Percentiles rank a stretch among this genome's conserved stretches.
These are phyloP conservation scores for Auriculariales sp. DNA, from an alignment of 768 basidiomycete species.

Conservation along the genomic window DNA sequence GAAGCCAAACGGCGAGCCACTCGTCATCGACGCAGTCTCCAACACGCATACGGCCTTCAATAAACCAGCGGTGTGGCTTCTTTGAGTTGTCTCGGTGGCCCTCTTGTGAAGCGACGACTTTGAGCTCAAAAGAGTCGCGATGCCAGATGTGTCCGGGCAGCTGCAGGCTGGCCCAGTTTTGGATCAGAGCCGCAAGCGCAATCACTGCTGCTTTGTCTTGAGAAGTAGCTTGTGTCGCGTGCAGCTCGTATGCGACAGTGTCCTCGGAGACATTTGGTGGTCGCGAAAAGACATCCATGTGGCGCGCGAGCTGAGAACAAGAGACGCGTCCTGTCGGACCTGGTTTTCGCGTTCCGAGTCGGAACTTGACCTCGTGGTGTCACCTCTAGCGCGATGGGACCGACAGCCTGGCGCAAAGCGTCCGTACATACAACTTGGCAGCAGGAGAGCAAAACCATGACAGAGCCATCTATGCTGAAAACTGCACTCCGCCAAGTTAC, in stretches of 20 bases:
- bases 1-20: slow-evolving; percentile 87
- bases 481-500: too few species aligned
- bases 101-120: slow-evolving; percentile 30
- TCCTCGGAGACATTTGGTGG: slow-evolving; percentile 76
- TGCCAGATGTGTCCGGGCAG: slow-evolving; percentile 60
- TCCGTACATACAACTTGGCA: too few species aligned
- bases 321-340: too few species aligned
- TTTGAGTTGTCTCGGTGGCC: neutral
- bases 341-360: too few species aligned
- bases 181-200: slow-evolving; percentile 55
- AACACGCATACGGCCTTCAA: slow-evolving; percentile 79
- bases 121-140: slow-evolving; percentile 68
- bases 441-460: too few species aligned
- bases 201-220: slow-evolving; percentile 43
- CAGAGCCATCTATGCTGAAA: too few species aligned
- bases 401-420: too few species aligned
- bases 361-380: too few species aligned
- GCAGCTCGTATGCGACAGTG: slow-evolving; percentile 62
- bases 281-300: slow-evolving; percentile 61
- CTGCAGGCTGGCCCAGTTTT: slow-evolving; percentile 34
- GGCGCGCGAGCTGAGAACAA: too few species aligned
- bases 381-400: too few species aligned
- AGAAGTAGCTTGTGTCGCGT: slow-evolving; percentile 37
- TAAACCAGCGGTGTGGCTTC: slow-evolving; percentile 27
- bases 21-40: slow-evolving; percentile 98